These are phyloP conservation scores for Proliferodiscus dingleyae DNA, from an alignment of 2,329 filamentous ascomycete genomes.

Conservation along the genomic window DNA sequence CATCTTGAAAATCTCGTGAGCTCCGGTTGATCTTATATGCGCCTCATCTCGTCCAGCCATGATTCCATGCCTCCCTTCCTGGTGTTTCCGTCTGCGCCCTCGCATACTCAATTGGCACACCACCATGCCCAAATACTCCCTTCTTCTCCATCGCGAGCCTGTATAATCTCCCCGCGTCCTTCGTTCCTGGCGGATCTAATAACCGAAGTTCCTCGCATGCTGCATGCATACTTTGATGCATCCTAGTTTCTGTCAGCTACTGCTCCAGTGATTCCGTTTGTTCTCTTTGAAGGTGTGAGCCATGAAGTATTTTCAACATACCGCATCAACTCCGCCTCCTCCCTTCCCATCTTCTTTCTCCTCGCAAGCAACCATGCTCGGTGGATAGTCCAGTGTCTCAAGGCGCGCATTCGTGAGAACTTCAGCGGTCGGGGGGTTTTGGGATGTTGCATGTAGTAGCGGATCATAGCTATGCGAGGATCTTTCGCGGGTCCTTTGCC, in stretches of 20 bases:
- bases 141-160: constrained; percentile 87
- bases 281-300: neutral
- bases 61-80: constrained; percentile 77
- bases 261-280: neutral
- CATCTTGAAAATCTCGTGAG: neutral
- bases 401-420: constrained; percentile 78
- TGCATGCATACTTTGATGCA: constrained; percentile 75
- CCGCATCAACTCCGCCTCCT: constrained; percentile 68
- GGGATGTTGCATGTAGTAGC: constrained; percentile 66
- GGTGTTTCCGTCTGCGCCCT: constrained; percentile 81
- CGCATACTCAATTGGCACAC: constrained; percentile 89
- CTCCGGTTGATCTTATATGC: neutral
- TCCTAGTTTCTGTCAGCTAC: constrained; percentile 24
- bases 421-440: constrained; percentile 71
- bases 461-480: constrained; percentile 48
- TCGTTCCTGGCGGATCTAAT: constrained; percentile 48
- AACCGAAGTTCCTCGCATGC: constrained; percentile 80
- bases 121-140: constrained; percentile 66
- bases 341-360: constrained; percentile 58
- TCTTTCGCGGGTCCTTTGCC: constrained; percentile 15
- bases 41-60: constrained; percentile 70
- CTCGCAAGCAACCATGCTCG: constrained; percentile 86
- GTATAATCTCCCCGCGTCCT: constrained; percentile 70
- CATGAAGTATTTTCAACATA: constrained; percentile 32
- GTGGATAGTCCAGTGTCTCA: constrained; percentile 99